Evolutionary conservation across 768 basidiomycete genomes (phyloP), one percentile per base, ranked within the genome.

Genomic region (Rhodosporidiobolus odoratus): DNA sequence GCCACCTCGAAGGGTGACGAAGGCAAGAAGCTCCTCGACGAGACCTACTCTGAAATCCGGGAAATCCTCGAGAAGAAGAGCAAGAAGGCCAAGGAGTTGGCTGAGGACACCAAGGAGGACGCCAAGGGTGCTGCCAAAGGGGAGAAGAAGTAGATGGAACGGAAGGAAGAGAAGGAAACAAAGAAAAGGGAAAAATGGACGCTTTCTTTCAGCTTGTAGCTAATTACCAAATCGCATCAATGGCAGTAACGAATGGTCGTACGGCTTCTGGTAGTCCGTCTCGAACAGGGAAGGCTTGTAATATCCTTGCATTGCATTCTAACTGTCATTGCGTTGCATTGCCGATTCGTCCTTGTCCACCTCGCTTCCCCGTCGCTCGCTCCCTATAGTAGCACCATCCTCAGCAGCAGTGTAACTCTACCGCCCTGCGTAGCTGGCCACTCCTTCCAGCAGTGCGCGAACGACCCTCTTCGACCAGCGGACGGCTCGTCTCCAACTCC

Each of bases 51-150:
- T 13, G 75, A 76, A 25, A 61, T 76, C 61, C 75, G 75, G 70
- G 47, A 68, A 17, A 32, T 76, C 40, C 68, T 76, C 21, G 45
- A 60, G 23, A 71, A 76, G 75, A 68, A 69, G 58, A 69, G 54
- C 0, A 62, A 75, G 60, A 64, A 75, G 63, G 75, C 73, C 5
- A 75, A 75, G 66, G 60, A 75, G 47, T 65, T 75, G n/a, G 71
- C 57, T 21, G 71, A 50, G 4, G 56, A 75, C 41, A 67, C 73
- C 17, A 63, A 57, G 37, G 62, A 66, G n/a, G 69, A 77, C 21
- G 74, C 65, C 1, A 74, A 71, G 72, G 41, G 15, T 8, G 52
- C 17, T 7, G 52, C 52, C 27, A 53, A 27, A 23, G 43, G 43
- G 13, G 43, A 45, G 43, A 45, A 45, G 43, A 45, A 73, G 61